Evolutionary conservation across 2,329 filamentous ascomycete genomes (phyloP).

Genomic region (Pseudocercospora fijiensis): DNA sequence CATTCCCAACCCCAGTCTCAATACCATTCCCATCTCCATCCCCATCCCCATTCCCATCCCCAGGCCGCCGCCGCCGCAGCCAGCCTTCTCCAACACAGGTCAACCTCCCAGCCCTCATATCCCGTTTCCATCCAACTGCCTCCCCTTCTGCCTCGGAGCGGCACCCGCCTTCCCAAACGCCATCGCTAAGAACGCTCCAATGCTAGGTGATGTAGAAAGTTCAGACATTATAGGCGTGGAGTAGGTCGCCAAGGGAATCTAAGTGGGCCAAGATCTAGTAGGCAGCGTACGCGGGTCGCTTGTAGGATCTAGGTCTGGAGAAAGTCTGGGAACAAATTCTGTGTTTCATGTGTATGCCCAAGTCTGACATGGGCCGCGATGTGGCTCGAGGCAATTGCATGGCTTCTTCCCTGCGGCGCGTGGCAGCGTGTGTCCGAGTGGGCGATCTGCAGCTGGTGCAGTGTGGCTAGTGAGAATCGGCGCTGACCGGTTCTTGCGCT

Average conservation of each 20-base stretch:
- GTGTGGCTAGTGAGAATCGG: neutral
- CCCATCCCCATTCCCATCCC: too few relatives aligned
- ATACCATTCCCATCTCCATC: too few relatives aligned
- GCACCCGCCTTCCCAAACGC: neutral
- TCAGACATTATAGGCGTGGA: constrained; percentile 1
- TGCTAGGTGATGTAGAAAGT: neutral
- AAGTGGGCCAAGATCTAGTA: neutral
- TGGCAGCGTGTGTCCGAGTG: neutral
- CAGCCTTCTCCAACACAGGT: neutral
- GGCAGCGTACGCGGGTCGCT: neutral
- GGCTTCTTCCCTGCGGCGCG: neutral
- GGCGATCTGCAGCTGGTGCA: neutral
- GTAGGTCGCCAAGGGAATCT: neutral
- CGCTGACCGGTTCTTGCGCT: neutral
- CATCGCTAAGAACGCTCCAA: neutral
- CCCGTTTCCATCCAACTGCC: neutral
- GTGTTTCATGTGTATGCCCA: neutral
- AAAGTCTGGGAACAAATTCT: neutral
- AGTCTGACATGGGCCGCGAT: neutral
- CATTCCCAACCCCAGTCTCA: too few relatives aligned
- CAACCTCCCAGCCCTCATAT: neutral
- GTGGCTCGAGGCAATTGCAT: neutral
- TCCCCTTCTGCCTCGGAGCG: neutral
- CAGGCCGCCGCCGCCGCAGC: too few relatives aligned
- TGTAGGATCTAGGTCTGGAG: neutral